Percentiles rank a stretch among this genome's conserved stretches.
These are phyloP conservation scores for Fusarium sp. DNA, from an alignment of 2,329 filamentous ascomycete genomes.

Conservation along the genomic window DNA sequence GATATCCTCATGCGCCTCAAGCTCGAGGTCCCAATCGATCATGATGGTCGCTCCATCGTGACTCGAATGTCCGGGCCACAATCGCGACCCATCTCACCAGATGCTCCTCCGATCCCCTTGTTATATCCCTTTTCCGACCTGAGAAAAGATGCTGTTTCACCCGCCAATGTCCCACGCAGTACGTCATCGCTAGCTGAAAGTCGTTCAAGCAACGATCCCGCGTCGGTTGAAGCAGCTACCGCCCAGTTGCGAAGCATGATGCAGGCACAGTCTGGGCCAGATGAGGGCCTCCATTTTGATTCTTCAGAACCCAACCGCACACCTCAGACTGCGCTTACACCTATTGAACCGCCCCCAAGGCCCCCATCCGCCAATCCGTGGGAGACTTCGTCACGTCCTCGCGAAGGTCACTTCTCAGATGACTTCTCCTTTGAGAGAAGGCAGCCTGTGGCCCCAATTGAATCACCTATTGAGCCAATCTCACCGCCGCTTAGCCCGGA, in stretches of 20 bases:
- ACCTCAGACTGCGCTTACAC: constrained; percentile 34
- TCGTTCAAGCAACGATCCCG: constrained; percentile 30
- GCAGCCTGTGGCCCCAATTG: constrained; percentile 42
- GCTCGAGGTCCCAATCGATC: constrained; percentile 56
- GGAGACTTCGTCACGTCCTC: constrained; percentile 51
- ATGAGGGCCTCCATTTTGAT: constrained; percentile 44
- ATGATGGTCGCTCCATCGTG: constrained; percentile 49
- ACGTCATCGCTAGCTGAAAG: constrained; percentile 31
- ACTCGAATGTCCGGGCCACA: constrained; percentile 46
- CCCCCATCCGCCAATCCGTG: constrained; percentile 62
- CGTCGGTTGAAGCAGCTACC: constrained; percentile 51
- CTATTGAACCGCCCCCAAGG: constrained; percentile 47
- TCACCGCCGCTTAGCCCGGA: constrained; percentile 47
- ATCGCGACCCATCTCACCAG: constrained; percentile 51
- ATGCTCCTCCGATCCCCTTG: constrained; percentile 45
- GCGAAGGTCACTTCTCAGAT: constrained; percentile 40
- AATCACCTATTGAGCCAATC: constrained; percentile 43
- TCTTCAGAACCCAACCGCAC: constrained; percentile 23
- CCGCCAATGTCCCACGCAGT: constrained; percentile 15
- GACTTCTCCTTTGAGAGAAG: constrained; percentile 48
- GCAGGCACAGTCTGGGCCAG: constrained; percentile 48
- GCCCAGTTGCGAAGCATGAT: constrained; percentile 50
- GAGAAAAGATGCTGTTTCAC: constrained; percentile 19
- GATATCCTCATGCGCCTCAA: constrained; percentile 70
- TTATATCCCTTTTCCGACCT: constrained; percentile 39